Base-by-base conservation (phyloP, 2,329 filamentous ascomycete species). In the Geoglossum cookeanum region DNA sequence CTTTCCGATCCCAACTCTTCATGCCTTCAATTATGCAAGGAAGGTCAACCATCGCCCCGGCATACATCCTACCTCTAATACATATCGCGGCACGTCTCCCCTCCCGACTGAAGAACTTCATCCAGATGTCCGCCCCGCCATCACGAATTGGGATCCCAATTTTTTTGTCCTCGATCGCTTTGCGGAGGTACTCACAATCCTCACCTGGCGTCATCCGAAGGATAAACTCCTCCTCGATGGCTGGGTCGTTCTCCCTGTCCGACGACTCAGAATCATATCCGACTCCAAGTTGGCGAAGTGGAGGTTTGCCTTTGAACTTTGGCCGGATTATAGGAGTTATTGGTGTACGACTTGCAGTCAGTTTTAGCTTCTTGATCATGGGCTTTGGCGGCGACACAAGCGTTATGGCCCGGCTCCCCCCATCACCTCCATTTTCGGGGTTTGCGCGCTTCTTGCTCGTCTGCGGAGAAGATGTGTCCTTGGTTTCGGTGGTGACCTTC, bases 221-320 rank as follows among this genome's bases (percentile, higher is more conserved):
- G 7, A 98, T 77, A 62, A 97, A 87, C 61, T 94, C 84, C 65
- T 91, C 85, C 69, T 97, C 91, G 60, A 94, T 87, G 0, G 85
- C 78, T 0, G 92, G 92, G 65, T 98, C 92, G 8, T 74, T 70
- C 68, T 98, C 92, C 13, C 84, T 81, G 66, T 97, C 92, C 57
- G 89, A 92, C 11, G 90, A 88, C 69, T 97, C 92, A 2, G 90
- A 96, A 68, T 98, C 92, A 70, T 97, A 98, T 6, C 91, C 92
- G 58, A 94, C 88, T 55, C 92, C 92, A 1, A 80, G 78, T 4
- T 82, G 81, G 61, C 87, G 79, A 35, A 78, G 74, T 5, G 86
- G 84, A 1, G 79, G 75, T 61, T 81, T 78, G n/a, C 83, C 84
- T 63, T 83, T 80, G 54, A 59, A 56, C 56, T 65, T 65, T 29